Base-by-base conservation (phyloP, 148 eudicot genomes). In the Silene latifolia region DNA sequence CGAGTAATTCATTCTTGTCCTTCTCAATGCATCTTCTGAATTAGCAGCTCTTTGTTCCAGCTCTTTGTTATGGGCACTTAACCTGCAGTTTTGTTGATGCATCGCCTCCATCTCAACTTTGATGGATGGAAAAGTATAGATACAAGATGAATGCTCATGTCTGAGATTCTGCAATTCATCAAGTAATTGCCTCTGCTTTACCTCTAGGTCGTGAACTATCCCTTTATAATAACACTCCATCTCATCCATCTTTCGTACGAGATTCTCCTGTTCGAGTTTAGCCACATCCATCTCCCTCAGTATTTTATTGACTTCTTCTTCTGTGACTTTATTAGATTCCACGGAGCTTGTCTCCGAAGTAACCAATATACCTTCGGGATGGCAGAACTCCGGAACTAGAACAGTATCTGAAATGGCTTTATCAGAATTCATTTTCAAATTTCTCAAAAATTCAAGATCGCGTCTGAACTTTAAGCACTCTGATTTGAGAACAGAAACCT, bases 201-300 rank as follows among this genome's bases (percentile, higher is more conserved):
- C 98, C 86, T 95, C 97, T 15, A 94, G 92, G 75, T 94, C 98
- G 69, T 90, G 97, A 80, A 92, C 74, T 67, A 92, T 91, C 56
- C 93, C 93, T 87, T 92, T 97, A 79, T 95, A 95, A 71, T 95
- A 92, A 73, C 92, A 88, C 75, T 95, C 97, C 99, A 95, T 72
- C 85, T 94, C 96, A n/a, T n/a, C n/a, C n/a, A n/a, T n/a, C n/a
- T n/a, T 90, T 83, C 87, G 83, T 32, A 79, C 74, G 56, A 95
- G 82, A 77, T 65, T 80, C 72, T 90, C 99, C 78, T 80, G 80
- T 81, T 89, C 97, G 25, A 84, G 79, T 85, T 89, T 95, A 25
- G 92, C 81, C 75, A 85, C 96, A 68, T 92, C 97, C 77, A 92
- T 72, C 85, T 94, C 96, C 81, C 91, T 73, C 20, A 90, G 84